Evolutionary conservation across 179 eudicot genomes (phyloP).

Genomic region (Beta corolliflora): DNA sequence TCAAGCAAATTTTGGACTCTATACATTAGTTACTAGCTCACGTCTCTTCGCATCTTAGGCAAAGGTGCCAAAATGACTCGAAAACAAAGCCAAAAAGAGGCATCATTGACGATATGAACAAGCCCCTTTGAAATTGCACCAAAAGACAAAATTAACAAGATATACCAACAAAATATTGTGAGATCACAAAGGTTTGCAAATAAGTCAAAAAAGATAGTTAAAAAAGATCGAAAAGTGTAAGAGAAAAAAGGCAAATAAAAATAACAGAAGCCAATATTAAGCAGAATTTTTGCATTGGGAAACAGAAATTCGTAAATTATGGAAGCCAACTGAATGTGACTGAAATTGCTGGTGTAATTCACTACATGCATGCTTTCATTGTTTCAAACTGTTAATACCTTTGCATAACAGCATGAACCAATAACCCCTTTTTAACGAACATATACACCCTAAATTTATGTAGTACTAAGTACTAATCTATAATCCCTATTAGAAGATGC

Average conservation of each 20-base stretch:
- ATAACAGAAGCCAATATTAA: background rate
- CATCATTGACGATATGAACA: slow-evolving; percentile 3
- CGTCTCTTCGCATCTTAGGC: slow-evolving; percentile 27
- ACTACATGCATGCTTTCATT: slow-evolving; percentile 32
- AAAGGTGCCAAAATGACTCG: background rate
- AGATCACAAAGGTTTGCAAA: slow-evolving; percentile 27
- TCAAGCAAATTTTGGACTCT: slow-evolving; percentile 9
- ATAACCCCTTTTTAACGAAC: background rate
- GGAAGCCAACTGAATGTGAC: background rate
- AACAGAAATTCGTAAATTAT: slow-evolving; percentile 8
- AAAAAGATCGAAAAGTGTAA: background rate
- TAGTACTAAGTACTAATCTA: background rate
- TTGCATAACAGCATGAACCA: background rate
- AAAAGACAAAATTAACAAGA: slow-evolving; percentile 28
- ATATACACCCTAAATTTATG: background rate
- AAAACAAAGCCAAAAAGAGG: slow-evolving; percentile 15
- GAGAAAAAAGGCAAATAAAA: background rate
- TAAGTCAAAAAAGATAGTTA: slow-evolving; percentile 16
- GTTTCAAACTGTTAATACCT: background rate
- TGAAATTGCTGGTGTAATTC: background rate
- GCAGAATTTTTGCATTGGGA: background rate
- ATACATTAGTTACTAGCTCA: slow-evolving; percentile 10
- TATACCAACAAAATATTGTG: slow-evolving; percentile 17
- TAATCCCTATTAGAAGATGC: background rate
- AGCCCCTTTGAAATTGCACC: slow-evolving; percentile 4